Conservation (phyloP, 805 yeast species). For the Sugiyamaella boreocaroliniensis region DNA sequence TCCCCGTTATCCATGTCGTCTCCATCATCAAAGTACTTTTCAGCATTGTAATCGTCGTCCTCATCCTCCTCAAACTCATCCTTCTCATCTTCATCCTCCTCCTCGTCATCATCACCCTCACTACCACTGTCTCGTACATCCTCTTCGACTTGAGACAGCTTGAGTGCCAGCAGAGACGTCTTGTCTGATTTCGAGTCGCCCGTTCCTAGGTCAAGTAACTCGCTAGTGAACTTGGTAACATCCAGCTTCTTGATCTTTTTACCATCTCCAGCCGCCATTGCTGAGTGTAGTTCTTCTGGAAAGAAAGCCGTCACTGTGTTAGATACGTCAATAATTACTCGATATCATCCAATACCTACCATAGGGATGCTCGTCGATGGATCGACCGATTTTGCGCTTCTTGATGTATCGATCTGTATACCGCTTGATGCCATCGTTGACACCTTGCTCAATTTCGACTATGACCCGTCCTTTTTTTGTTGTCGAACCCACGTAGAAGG, state of each 20-base stretch:
- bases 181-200: slow-evolving; percentile 13
- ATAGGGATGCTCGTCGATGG: slow-evolving; percentile 75
- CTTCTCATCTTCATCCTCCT: slow-evolving; percentile 47
- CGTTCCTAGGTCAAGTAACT: slow-evolving; percentile 35
- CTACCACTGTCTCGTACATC: slow-evolving; percentile 41
- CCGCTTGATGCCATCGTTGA: slow-evolving; percentile 65
- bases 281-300: slow-evolving; percentile 69
- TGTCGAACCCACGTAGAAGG: slow-evolving; percentile 22
- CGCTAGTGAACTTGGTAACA: slow-evolving; percentile 34
- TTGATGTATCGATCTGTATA: slow-evolving; percentile 76
- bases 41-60: slow-evolving; percentile 75
- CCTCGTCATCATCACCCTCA: slow-evolving; percentile 39
- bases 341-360: slow-evolving; percentile 12
- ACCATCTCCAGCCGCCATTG: slow-evolving; percentile 47
- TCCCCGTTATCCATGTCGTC: slow-evolving; percentile 50
- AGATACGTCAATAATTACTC: background rate
- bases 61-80: slow-evolving; percentile 62
- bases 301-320: slow-evolving; percentile 44
- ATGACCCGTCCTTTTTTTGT: slow-evolving; percentile 15
- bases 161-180: slow-evolving; percentile 14
- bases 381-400: slow-evolving; percentile 60
- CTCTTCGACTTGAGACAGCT: slow-evolving; percentile 10
- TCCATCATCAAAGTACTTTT: slow-evolving; percentile 68
- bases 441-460: slow-evolving; percentile 17
- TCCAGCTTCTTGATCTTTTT: slow-evolving; percentile 13